These are phyloP conservation scores for Calonectria leucothoes DNA, from an alignment of 2,329 filamentous ascomycete genomes.

Conservation along the genomic window DNA sequence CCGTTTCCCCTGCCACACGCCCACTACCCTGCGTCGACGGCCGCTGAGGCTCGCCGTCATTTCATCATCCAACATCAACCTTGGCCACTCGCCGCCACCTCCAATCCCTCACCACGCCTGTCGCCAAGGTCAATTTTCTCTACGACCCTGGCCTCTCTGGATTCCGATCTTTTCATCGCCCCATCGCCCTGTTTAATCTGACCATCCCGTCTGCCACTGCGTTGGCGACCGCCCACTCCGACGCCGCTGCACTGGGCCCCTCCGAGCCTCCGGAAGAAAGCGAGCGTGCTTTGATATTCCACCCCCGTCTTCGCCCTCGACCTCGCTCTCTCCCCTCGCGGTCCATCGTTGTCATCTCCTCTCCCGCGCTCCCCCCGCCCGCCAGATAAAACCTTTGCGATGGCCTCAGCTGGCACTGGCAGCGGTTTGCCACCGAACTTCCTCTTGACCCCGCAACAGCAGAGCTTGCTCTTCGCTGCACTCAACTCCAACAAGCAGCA, in stretches of 20 bases:
- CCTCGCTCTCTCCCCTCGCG: conserved; percentile 18
- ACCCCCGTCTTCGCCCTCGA: conserved; percentile 6
- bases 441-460: conserved; percentile 80
- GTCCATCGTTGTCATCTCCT: conserved; percentile 10
- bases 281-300: conserved; percentile 40
- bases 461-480: conserved; percentile 80
- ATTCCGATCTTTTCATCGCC: not conserved
- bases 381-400: conserved; percentile 42
- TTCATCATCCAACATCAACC: conserved; percentile 42
- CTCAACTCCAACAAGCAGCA: conserved; percentile 75
- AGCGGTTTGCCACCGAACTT: conserved; percentile 64
- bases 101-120: conserved; percentile 17
- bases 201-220: conserved; percentile 12
- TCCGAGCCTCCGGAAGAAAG: conserved; percentile 38
- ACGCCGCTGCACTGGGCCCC: conserved; percentile 38
- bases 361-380: conserved; percentile 10
- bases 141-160: not conserved
- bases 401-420: conserved; percentile 63
- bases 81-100: conserved; percentile 30
- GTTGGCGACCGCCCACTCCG: conserved; percentile 26
- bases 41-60: conserved; percentile 18
- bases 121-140: not conserved
- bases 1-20: conserved; percentile 1
- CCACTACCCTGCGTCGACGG: conserved; percentile 21
- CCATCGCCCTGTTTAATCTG: conserved; percentile 5